These are phyloP conservation scores for Boletus eberwhitei DNA, from an alignment of 768 basidiomycete species.

Conservation along the genomic window DNA sequence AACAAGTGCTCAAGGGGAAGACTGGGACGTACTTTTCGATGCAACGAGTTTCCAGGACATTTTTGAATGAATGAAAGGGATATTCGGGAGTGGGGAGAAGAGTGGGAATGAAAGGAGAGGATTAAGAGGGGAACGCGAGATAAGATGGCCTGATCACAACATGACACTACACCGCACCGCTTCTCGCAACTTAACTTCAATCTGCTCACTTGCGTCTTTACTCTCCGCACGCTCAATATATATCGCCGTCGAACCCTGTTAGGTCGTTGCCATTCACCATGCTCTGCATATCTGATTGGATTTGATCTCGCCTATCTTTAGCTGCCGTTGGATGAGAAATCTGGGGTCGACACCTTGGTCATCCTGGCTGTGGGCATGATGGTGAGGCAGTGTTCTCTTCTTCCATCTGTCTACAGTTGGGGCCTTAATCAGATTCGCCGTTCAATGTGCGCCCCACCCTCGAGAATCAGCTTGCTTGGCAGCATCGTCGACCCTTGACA, in stretches of 20 bases:
- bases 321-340: background rate
- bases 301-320: background rate
- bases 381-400: background rate
- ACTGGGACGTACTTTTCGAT: conserved; percentile 30
- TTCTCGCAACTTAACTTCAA: background rate
- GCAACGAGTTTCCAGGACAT: conserved; percentile 60
- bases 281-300: background rate
- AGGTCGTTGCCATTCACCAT: background rate
- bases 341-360: background rate
- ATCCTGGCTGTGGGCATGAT: background rate
- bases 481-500: too few species aligned
- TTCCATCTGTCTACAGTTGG: too few species aligned
- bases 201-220: too few species aligned
- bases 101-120: background rate
- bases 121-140: background rate
- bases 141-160: conserved; percentile 10
- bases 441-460: too few species aligned
- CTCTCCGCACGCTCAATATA: too few species aligned
- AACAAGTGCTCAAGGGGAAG: background rate
- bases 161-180: conserved; percentile 8
- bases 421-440: too few species aligned
- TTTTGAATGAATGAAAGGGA: conserved; percentile 2
- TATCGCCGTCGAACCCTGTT: background rate
- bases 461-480: too few species aligned
- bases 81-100: background rate